These are phyloP conservation scores for Phytophthora macrochlamydospora DNA, from an alignment of 352 stramenopile genomes.

Conservation along the genomic window DNA sequence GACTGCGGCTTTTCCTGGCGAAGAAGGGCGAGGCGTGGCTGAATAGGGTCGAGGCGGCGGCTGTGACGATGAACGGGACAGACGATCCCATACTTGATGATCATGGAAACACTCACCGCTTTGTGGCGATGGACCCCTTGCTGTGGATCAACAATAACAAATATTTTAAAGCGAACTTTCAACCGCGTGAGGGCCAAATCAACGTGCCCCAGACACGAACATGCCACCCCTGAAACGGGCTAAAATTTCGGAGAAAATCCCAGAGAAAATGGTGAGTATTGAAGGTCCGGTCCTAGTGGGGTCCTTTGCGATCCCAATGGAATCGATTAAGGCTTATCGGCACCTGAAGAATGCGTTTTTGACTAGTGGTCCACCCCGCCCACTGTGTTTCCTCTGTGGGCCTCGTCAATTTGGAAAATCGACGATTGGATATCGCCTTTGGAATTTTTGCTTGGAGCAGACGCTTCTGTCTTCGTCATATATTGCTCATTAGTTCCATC, in stretches of 20 bases:
- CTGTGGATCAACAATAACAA: neutral
- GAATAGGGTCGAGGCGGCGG: neutral
- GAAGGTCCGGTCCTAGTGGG: neutral
- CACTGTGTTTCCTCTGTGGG: constrained; percentile 21
- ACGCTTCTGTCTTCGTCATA: neutral
- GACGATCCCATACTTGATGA: neutral
- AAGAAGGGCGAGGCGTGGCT: neutral
- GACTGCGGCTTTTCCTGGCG: neutral
- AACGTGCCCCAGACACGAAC: neutral
- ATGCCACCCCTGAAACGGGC: neutral
- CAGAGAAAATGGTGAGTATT: neutral
- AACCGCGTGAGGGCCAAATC: neutral
- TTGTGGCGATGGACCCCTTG: neutral
- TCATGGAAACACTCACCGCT: neutral
- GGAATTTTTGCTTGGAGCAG: constrained; percentile 15
- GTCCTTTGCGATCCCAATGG: neutral
- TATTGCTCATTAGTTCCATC: neutral
- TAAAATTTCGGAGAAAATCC: neutral
- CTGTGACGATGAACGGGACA: neutral
- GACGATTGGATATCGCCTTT: constrained; percentile 24
- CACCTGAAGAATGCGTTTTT: neutral
- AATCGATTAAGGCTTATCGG: neutral
- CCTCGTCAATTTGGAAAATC: constrained; percentile 31
- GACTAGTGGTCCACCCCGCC: neutral
- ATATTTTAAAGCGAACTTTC: neutral